Evolutionary conservation across 768 basidiomycete genomes (phyloP), one percentile per base, ranked within the genome.

Genomic region (Boletales sp.): DNA sequence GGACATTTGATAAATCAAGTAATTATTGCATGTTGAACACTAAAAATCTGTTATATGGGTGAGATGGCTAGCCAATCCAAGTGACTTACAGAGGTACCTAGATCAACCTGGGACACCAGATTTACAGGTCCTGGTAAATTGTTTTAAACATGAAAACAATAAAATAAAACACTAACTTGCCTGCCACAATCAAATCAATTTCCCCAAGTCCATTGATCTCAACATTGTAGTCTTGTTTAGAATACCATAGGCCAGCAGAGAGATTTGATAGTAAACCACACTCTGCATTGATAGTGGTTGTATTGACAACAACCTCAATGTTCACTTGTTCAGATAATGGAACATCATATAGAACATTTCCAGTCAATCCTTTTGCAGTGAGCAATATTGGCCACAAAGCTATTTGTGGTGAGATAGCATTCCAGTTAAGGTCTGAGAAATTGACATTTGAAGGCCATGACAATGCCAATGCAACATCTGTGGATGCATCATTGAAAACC

Each of bases 301-400:
- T 55, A 47, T 55, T 44, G 2, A 63, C 62, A 12, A 42, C 24
- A 12, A 54, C 53, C 2, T 48, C 52, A 29, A 43, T 50, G 8
- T 49, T 43, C 2, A 40, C 15, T 10, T 29, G 15, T 11, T 46
- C 48, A 11, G 42, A 5, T 2, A 21, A 17, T 17, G 50, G 56
- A 0, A 61, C 45, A 24, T 63, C 62, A 45, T 56, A 63, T 19
- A 63, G 32, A 15, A 48, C 51, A n/a, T 4, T 45, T 12, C 47
- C 53, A 36, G 9, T 15, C 34, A 63, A 15, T 14, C 61, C 62
- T 3, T 52, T 44, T 0, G 53, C 45, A 39, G 55, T 43, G 8
- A 39, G 5, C 7, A 47, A 17, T 11, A 57, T 12, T 19, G 52
- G 45, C 42, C 46, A 49, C 12, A 53, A 2, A 18, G 36, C 3